Percentiles rank a stretch among this genome's conserved stretches.
phyloP scores from a whole-genome alignment of 1,284 basidiomycete species.

The Trametes hirsuta region DNA sequence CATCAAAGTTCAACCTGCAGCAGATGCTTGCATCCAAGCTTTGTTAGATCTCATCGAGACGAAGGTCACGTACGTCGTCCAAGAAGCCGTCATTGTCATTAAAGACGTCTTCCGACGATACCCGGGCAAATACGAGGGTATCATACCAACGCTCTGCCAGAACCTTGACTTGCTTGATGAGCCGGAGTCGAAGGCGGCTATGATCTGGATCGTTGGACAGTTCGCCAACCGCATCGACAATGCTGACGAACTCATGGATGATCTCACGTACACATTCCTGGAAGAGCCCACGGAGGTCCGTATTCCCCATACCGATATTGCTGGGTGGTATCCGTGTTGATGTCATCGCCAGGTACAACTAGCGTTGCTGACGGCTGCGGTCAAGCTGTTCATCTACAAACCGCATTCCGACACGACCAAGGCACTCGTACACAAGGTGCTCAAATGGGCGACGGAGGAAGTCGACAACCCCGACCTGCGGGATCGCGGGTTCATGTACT shows the following conservation, averaged over 20 bases:
- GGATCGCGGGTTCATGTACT: constrained; percentile 99
- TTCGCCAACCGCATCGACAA: constrained; percentile 97
- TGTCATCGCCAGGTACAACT: constrained; percentile 79
- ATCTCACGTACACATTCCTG: constrained; percentile 88
- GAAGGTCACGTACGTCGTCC: constrained; percentile 95
- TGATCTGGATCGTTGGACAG: constrained; percentile 99
- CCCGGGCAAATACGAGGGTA: constrained; percentile 94
- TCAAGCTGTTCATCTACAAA: constrained; percentile 97
- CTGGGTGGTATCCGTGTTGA: neutral
- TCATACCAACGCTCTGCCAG: constrained; percentile 92
- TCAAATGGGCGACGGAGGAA: constrained; percentile 98
- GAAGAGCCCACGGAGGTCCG: constrained; percentile 91
- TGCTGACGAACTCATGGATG: constrained; percentile 93
- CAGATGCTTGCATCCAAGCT: constrained; percentile 89
- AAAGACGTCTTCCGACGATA: constrained; percentile 99
- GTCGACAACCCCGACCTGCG: constrained; percentile 97
- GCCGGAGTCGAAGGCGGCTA: constrained; percentile 94
- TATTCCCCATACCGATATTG: neutral
- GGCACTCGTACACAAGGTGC: constrained; percentile 90
- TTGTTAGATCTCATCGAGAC: constrained; percentile 90
- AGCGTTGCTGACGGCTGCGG: constrained; percentile 91
- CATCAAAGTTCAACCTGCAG: constrained; percentile 93
- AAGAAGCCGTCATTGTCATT: constrained; percentile 96
- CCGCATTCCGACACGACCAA: constrained; percentile 84
- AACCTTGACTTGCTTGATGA: constrained; percentile 93